Base-by-base conservation (phyloP, 495 filamentous ascomycete species). In the Ramalina intermedia region DNA sequence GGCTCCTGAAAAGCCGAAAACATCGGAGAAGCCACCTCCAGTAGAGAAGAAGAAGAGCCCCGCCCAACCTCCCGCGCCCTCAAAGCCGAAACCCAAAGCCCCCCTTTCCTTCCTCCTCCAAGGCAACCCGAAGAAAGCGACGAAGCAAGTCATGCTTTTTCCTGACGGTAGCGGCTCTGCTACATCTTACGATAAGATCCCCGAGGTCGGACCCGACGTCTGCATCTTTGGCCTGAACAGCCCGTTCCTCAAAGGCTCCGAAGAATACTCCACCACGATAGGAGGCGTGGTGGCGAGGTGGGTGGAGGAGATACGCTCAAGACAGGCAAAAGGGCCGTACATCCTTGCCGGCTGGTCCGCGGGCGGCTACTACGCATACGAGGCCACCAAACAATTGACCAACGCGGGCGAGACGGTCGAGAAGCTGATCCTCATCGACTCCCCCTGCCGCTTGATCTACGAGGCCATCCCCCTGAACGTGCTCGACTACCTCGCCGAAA, bases 151-250 rank as follows among this genome's bases (percentile, higher is more conserved):
- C 13, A 80, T 84, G 63, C 74, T 90, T 50, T 67, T 90, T 37
- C 85, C 87, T 16, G 86, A 90, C 55, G 86, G 86, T 17, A 77
- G 75, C 47, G 86, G 86, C 17, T 80, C 78, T 21, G 73, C 80
- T 8, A 73, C 74, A 13, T 79, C 77, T 2, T 86, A 85, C 64
- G 67, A 68, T 0, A 64, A 69, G 41, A 69, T 85, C 11, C 66
- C 70, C 13, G 50, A 64, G 4, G 20, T 69, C 2, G 21, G 23
- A 8, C 55, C 79, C 13, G 68, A 71, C 17, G 54, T 69, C 14
- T 61, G 67, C 17, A 64, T 80, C 45, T 71, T 68, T n/a, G 81
- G 76, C 21, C 73, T 85, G 49, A 80, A 78, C 55, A 80, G 72
- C 16, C 81, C 81, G 4, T 84, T 70, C 58, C 69, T 80, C 63